Conservation (phyloP, 352 stramenopile species). For the Halophytophthora batemanensis region DNA sequence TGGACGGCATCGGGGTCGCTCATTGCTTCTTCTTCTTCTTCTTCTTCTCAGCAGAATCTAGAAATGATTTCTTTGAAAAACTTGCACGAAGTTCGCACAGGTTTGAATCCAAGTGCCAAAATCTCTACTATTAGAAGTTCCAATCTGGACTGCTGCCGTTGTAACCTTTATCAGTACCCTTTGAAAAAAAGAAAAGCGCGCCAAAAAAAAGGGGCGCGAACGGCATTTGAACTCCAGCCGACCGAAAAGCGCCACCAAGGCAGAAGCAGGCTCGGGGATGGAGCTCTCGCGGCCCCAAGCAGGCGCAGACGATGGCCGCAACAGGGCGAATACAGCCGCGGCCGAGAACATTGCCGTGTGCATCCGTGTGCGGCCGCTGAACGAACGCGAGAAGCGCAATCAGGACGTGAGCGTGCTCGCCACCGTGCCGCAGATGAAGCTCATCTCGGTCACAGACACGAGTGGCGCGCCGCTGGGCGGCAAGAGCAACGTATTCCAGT, state of each 20-base stretch:
- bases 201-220: background rate
- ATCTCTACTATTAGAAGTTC: too few species aligned
- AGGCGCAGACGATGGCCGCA: slow-evolving; percentile 15
- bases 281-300: slow-evolving; percentile 5
- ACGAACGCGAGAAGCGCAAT: slow-evolving; percentile 55
- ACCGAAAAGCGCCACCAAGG: too few species aligned
- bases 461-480: slow-evolving; percentile 48
- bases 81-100: too few species aligned
- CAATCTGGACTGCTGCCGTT: too few species aligned
- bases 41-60: too few species aligned
- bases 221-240: background rate
- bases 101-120: too few species aligned
- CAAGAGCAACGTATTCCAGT: slow-evolving; percentile 76
- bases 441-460: slow-evolving; percentile 55
- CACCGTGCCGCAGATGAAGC: slow-evolving; percentile 37
- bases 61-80: too few species aligned
- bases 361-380: slow-evolving; percentile 78
- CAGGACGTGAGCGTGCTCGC: slow-evolving; percentile 46
- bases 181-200: slow-evolving; percentile 11
- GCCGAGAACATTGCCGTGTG: slow-evolving; percentile 80
- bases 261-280: too few species aligned
- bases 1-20: too few species aligned
- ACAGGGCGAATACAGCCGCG: slow-evolving; percentile 10
- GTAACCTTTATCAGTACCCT: too few species aligned
- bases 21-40: too few species aligned